A percentile compares a stretch with the other conserved stretches of the same genome.
phyloP scores from a whole-genome alignment of 495 filamentous ascomycete species.

The Apiosordaria backusii region DNA sequence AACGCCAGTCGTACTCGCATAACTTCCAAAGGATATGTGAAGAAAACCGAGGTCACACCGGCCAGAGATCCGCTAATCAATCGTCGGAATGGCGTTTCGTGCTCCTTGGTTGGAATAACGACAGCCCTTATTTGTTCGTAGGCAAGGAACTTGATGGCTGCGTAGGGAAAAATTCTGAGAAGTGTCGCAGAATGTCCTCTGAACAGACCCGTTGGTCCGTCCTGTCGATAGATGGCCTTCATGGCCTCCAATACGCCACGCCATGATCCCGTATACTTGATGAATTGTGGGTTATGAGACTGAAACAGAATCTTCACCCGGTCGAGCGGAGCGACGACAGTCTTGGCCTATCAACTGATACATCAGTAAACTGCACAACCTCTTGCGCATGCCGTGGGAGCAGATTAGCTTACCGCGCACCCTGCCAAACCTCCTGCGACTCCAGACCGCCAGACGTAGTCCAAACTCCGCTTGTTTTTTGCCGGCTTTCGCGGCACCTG shows the following conservation, averaged over 20 bases:
- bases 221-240: conserved; percentile 70
- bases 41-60: conserved; percentile 85
- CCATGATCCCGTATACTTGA: conserved; percentile 88
- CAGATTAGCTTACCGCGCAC: conserved; percentile 61
- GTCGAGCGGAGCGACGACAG: conserved; percentile 90
- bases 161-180: conserved; percentile 94
- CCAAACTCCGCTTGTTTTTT: conserved; percentile 64
- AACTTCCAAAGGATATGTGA: conserved; percentile 92
- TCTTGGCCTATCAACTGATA: conserved; percentile 68
- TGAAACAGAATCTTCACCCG: conserved; percentile 99
- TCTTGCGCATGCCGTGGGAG: not conserved
- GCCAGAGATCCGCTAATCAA: conserved; percentile 76
- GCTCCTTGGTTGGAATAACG: conserved; percentile 62
- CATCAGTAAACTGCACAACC: conserved; percentile 2
- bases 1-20: conserved; percentile 90
- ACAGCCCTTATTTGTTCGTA: conserved; percentile 88
- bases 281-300: conserved; percentile 86
- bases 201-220: conserved; percentile 75
- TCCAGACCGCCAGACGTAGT: conserved; percentile 78
- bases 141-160: conserved; percentile 93
- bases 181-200: conserved; percentile 92
- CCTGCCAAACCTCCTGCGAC: conserved; percentile 86
- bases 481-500: conserved; percentile 32
- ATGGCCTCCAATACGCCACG: conserved; percentile 72
- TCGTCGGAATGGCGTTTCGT: conserved; percentile 78